Evolutionary conservation across 306 rosid genomes (phyloP), one percentile per base, ranked within the genome.

Genomic region (Argentina anserina): DNA sequence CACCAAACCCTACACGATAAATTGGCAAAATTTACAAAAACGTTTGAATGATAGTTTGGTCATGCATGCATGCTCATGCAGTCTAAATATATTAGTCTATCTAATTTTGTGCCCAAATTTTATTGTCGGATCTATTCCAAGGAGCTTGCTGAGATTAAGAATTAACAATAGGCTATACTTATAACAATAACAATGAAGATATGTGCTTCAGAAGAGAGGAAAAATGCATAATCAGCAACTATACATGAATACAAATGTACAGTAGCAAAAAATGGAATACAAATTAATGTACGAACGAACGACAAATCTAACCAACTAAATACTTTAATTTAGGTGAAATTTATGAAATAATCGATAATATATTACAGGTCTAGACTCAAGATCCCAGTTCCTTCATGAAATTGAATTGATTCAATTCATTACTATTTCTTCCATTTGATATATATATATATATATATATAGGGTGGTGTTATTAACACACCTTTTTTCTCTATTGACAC

Each of bases 301-400:
- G 4, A 50, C 12, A 50, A 3, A 46, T 15, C 0, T 0, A 47
- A 50, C 11, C 9, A 18, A 50, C 5, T n/a, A 50, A 3, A 50
- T n/a, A n/a, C 7, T 7, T 0, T n/a, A n/a, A 2, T 7, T 0
- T 7, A 17, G 9, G 0, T 47, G 9, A 5, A 33, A 33, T 33
- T 33, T 33, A 33, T 33, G 5, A 33, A 18, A 18, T 0, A 2
- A 6, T 17, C 5, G n/a, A n/a, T n/a, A n/a, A n/a, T n/a, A n/a
- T n/a, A 46, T 46, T 46, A 20, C 10, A 47, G 2, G 1, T 47
- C n/a, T 5, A 47, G 55, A 18, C 17, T 47, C 7, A 18, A 47
- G 55, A 18, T 49, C 9, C 2, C 2, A 6, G 8, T 20, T 18
- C 1, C 0, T 49, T 17, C 8, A 49, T n/a, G 4, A 49, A 1